Evolutionary conservation across 2,329 filamentous ascomycete genomes (phyloP).

Genomic region (Shiraia bambusicola): DNA sequence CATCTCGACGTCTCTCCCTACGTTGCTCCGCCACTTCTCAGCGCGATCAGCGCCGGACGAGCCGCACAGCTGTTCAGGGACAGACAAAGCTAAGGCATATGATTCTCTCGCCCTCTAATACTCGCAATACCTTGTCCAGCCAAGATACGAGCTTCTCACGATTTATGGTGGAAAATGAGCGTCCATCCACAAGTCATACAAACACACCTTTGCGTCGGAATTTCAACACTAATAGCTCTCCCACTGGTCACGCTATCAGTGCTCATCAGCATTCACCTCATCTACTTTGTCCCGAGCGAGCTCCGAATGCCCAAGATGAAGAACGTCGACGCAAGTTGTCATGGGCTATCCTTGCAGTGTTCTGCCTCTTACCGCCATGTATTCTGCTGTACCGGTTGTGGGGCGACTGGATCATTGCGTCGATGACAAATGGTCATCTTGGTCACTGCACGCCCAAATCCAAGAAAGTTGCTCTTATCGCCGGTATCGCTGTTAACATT

Average conservation of each 20-base stretch:
- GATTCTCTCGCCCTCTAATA: constrained; percentile 30
- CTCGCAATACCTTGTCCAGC: constrained; percentile 21
- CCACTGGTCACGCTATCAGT: constrained; percentile 11
- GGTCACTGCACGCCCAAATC: constrained; percentile 29
- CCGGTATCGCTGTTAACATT: constrained; percentile 34
- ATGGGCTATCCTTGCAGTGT: constrained; percentile 36
- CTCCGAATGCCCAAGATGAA: constrained; percentile 25
- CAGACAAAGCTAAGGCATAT: constrained; percentile 40
- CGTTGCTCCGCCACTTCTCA: constrained; percentile 20
- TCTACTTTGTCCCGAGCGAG: constrained; percentile 32
- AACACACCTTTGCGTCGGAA: constrained; percentile 27
- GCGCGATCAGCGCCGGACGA: constrained; percentile 18
- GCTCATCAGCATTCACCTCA: constrained; percentile 32
- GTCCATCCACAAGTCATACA: constrained; percentile 37
- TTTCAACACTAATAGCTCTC: constrained; percentile 16
- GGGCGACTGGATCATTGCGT: constrained; percentile 36
- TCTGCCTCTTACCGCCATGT: constrained; percentile 39
- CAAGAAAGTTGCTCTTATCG: constrained; percentile 36
- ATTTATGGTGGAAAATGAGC: constrained; percentile 23
- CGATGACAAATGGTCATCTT: constrained; percentile 33
- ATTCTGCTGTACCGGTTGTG: constrained; percentile 41
- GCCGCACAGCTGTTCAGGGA: constrained; percentile 34
- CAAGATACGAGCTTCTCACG: constrained; percentile 22
- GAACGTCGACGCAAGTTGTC: constrained; percentile 31
- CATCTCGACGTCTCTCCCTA: constrained; percentile 13